Evolutionary conservation across 768 basidiomycete species (phyloP).

Genomic region (Russula ochroleuca): DNA sequence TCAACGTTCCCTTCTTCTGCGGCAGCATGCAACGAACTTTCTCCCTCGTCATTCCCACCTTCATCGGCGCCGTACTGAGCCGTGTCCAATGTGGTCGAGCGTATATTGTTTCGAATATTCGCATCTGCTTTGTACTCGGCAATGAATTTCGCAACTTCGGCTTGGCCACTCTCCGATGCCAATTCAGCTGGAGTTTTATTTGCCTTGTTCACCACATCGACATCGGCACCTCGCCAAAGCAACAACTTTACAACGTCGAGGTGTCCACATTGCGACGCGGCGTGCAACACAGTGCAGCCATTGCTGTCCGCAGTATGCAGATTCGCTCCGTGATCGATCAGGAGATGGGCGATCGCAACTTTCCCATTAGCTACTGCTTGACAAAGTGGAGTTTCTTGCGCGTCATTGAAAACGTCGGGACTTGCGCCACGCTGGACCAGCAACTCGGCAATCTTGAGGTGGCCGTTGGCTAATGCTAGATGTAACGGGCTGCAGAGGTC

Average conservation of each 20-base stretch:
- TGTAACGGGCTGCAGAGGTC: not conserved
- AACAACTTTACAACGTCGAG: not conserved
- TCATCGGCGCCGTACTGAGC: not conserved
- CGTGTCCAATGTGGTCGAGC: not conserved
- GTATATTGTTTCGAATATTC: not conserved
- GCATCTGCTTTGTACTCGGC: not conserved
- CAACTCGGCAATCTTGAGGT: not conserved
- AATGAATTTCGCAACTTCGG: not conserved
- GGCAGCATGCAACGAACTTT: not conserved
- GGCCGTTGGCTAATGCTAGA: not conserved
- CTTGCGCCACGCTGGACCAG: not conserved
- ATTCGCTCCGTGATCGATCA: constrained; percentile 4
- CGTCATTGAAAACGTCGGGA: not conserved
- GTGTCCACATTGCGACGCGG: not conserved
- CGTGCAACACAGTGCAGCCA: not conserved
- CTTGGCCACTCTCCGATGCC: not conserved
- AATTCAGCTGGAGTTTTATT: not conserved
- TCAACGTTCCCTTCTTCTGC: not conserved
- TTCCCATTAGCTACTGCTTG: not conserved
- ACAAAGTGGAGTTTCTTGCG: not conserved
- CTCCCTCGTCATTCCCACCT: too few species aligned
- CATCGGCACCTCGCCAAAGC: not conserved
- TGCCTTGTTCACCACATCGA: not conserved
- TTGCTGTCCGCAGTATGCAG: not conserved
- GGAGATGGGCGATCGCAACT: not conserved